phyloP scores from a whole-genome alignment of 1,284 basidiomycete genomes.

The Boletus sp. region DNA sequence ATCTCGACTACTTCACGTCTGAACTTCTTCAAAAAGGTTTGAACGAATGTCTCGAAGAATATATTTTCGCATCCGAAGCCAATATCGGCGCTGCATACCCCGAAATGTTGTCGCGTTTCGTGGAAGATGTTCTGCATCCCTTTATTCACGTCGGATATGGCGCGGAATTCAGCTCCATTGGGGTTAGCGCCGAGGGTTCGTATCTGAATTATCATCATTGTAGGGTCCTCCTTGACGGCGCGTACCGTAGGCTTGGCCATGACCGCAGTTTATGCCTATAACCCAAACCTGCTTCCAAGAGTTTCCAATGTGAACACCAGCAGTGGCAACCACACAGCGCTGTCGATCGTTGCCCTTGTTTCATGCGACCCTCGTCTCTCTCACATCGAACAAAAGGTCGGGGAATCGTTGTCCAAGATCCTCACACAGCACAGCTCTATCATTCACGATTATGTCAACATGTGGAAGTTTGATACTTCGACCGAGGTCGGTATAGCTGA shows the following conservation, averaged over 20 bases:
- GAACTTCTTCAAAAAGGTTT: slow-evolving; percentile 27
- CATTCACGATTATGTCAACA: slow-evolving; percentile 42
- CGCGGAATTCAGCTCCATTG: slow-evolving; percentile 34
- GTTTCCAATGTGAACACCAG: slow-evolving; percentile 13
- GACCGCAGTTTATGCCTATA: slow-evolving; percentile 37
- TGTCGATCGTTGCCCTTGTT: slow-evolving; percentile 46
- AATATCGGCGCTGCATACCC: slow-evolving; percentile 26
- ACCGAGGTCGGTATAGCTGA: slow-evolving; percentile 29
- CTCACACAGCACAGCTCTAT: slow-evolving; percentile 38
- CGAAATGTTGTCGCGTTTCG: slow-evolving; percentile 34
- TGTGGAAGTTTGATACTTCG: slow-evolving; percentile 45
- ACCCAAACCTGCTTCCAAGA: slow-evolving; percentile 16
- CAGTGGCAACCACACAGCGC: slow-evolving; percentile 31
- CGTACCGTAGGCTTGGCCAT: slow-evolving; percentile 40
- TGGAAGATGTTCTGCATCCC: slow-evolving; percentile 34
- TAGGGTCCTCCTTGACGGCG: slow-evolving; percentile 2
- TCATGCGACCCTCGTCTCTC: slow-evolving; percentile 41
- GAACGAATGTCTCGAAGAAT: slow-evolving; percentile 25
- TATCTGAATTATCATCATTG: neutral
- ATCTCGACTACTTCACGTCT: slow-evolving; percentile 32
- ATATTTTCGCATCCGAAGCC: slow-evolving; percentile 27
- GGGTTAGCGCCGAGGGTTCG: slow-evolving; percentile 35
- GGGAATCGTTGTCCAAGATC: slow-evolving; percentile 22
- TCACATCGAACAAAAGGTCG: slow-evolving; percentile 16
- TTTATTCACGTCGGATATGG: slow-evolving; percentile 37